These are phyloP conservation scores for Pseudopyrenochaeta lycopersici DNA, from an alignment of 2,329 filamentous ascomycete genomes.

Conservation along the genomic window DNA sequence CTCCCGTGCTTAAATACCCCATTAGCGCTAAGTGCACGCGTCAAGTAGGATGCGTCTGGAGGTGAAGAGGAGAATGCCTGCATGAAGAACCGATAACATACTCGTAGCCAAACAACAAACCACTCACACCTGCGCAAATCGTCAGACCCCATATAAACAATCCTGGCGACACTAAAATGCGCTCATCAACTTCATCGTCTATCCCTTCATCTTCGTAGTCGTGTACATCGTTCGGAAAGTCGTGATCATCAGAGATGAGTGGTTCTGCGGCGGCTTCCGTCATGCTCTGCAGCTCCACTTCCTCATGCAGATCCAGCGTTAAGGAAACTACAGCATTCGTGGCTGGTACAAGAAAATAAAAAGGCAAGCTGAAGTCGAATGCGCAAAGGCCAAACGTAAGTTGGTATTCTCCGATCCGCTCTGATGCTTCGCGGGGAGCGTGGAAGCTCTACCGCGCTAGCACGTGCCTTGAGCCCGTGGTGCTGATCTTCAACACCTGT, in stretches of 20 bases:
- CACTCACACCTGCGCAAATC: conserved; percentile 65
- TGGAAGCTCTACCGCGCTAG: conserved; percentile 14
- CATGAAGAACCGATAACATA: conserved; percentile 36
- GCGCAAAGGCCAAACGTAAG: not conserved
- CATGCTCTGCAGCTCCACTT: conserved; percentile 40
- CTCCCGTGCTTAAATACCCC: conserved; percentile 58
- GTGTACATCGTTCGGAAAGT: conserved; percentile 13
- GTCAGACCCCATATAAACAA: conserved; percentile 65
- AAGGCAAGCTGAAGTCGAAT: not conserved
- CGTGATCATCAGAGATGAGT: conserved; percentile 31
- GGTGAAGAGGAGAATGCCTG: not conserved
- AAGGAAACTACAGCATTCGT: conserved; percentile 1
- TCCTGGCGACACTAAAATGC: conserved; percentile 34
- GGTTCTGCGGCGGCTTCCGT: conserved; percentile 42
- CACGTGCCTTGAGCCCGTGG: not conserved
- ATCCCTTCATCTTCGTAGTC: conserved; percentile 24
- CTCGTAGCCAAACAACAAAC: conserved; percentile 70
- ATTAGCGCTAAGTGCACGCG: conserved; percentile 4
- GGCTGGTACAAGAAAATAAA: not conserved
- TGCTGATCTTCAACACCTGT: no score
- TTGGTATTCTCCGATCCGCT: conserved; percentile 10
- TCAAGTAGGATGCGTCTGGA: not conserved
- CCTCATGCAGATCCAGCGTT: conserved; percentile 18
- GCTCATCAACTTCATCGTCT: conserved; percentile 40
- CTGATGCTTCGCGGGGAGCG: conserved; percentile 14